Base-by-base conservation (phyloP, 495 filamentous ascomycete species). In the Sphaerosporella brunnea region DNA sequence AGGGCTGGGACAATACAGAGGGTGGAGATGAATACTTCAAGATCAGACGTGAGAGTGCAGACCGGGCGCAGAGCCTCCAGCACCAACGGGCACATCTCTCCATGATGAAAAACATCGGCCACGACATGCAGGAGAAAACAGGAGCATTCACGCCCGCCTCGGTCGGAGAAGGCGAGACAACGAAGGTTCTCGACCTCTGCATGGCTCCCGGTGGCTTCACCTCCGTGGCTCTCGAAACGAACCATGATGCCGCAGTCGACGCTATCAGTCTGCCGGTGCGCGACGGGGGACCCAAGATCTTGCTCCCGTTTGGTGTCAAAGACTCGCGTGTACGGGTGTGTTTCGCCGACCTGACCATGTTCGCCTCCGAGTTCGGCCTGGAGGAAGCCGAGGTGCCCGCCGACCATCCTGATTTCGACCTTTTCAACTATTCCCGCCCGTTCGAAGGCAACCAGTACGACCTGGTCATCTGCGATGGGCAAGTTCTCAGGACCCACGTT, bases 191-290 rank as follows among this genome's bases (percentile, higher is more conserved):
- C 1, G 70, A 78, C 51, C 55, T 76, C 34, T 76, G 74, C 55
- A 70, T 73, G 64, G 74, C 73, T 0, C 74, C 73, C 1, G 73
- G 74, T 5, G 71, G 67, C 2, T 78, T 69, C 50, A 62, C 66
- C 8, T 42, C 51, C 0, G 52, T 55, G 2, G 63, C 61, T 0
- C 51, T 73, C 23, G 2, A 26, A n/a, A 1, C 8, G 9, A 18
- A 15, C 10, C 41, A 18, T 1, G 19, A 1, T 11, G 20, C 41
- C 13, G 7, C 11, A 21, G 23, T 44, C 41, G 13, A 44, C 4
- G 41, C 19, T 26, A 44, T 44, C 16, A 44, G 19, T 9, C 41
- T 44, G 1, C 18, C 18, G 10, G 18, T 44, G 8, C 4, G 2
- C 1, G 19, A 24, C 21, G 41, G 41, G 1, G 41, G 41, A n/a